These are phyloP conservation scores for Plectosphaerella cucumerina DNA, from an alignment of 2,329 filamentous ascomycete species.

Conservation along the genomic window DNA sequence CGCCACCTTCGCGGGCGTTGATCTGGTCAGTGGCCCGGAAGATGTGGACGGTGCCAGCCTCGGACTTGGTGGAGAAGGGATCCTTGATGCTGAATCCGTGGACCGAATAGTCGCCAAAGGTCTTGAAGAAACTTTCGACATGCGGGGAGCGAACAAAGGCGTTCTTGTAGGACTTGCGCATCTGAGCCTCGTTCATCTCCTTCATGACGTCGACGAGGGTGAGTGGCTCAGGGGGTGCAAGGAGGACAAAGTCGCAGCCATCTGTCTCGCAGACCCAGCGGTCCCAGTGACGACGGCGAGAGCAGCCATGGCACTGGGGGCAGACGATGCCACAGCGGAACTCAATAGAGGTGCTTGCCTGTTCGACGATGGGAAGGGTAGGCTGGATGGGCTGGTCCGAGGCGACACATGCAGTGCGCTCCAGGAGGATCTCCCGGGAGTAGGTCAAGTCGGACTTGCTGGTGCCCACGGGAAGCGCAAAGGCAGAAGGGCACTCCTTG, in stretches of 20 bases:
- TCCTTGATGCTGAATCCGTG: conserved; percentile 36
- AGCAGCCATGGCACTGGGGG: conserved; percentile 57
- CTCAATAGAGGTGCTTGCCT: conserved; percentile 40
- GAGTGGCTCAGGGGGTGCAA: conserved; percentile 18
- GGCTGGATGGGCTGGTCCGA: conserved; percentile 28
- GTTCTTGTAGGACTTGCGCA: neutral
- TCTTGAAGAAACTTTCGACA: neutral
- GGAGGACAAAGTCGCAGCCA: conserved; percentile 43
- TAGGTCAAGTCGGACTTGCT: conserved; percentile 39
- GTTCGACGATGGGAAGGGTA: conserved; percentile 29
- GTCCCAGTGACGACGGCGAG: conserved; percentile 54
- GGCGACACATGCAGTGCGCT: conserved; percentile 40
- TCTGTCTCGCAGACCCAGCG: conserved; percentile 56
- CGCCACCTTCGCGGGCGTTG: conserved; percentile 46
- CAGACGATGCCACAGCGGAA: conserved; percentile 65
- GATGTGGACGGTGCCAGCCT: conserved; percentile 49
- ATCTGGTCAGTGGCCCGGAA: conserved; percentile 52
- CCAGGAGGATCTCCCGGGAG: conserved; percentile 51
- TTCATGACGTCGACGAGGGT: conserved; percentile 13
- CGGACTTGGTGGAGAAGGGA: neutral
- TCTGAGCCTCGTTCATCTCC: conserved; percentile 6
- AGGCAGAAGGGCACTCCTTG: conserved; percentile 47
- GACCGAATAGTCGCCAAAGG: conserved; percentile 4
- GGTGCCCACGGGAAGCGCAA: conserved; percentile 22
- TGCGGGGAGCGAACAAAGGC: conserved; percentile 12